Evolutionary conservation across 2,329 filamentous ascomycete species (phyloP).

Genomic region (Colletotrichum shisoi): DNA sequence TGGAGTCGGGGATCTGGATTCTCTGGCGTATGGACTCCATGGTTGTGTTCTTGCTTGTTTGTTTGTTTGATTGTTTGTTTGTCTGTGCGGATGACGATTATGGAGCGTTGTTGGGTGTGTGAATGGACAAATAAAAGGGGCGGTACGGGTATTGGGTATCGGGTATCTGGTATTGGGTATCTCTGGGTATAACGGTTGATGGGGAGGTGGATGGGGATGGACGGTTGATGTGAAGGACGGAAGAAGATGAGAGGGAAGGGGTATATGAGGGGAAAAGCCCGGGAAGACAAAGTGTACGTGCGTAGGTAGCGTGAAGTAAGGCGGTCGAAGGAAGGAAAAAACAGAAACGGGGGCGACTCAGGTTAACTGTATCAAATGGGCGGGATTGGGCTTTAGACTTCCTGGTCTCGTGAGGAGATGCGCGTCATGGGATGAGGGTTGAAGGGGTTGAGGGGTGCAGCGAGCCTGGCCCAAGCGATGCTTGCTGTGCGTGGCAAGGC

Average conservation of each 20-base stretch:
- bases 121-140: background rate
- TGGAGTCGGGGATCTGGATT: conserved; percentile 32
- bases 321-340: background rate
- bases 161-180: conserved; percentile 4
- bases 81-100: background rate
- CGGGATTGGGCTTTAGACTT: conserved; percentile 26
- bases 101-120: background rate
- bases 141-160: background rate
- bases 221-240: conserved; percentile 8
- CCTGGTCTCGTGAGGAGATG: conserved; percentile 26
- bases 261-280: conserved; percentile 6
- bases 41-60: background rate
- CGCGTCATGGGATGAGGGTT: conserved; percentile 16
- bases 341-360: conserved; percentile 22
- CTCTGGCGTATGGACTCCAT: conserved; percentile 32
- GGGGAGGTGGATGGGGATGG: background rate
- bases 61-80: too few relatives aligned
- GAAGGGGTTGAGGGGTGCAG: conserved; percentile 9
- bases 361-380: conserved; percentile 26
- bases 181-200: conserved; percentile 16
- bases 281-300: background rate
- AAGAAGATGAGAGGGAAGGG: conserved; percentile 1
- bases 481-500: background rate
- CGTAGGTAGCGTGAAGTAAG: conserved; percentile 2
- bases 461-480: conserved; percentile 13